These are phyloP conservation scores for Nephelium lappaceum DNA, from an alignment of 345 rosid genomes.

Conservation along the genomic window DNA sequence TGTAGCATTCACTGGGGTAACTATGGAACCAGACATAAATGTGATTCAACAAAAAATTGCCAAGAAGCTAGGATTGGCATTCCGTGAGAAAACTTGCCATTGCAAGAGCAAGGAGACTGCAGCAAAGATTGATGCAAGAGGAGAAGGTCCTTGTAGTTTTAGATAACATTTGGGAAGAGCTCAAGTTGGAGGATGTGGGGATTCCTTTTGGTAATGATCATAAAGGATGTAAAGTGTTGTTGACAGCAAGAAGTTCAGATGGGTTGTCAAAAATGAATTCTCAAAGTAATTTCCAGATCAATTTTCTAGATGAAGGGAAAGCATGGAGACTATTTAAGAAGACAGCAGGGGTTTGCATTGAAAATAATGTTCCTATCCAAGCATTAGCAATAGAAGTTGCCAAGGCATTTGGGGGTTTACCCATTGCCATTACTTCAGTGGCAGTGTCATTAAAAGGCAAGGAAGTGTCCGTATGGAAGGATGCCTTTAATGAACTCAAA, in stretches of 20 bases:
- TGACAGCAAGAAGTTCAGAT: constrained; percentile 10
- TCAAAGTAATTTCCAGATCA: constrained; percentile 2
- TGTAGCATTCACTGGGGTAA: no score
- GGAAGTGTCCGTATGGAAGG: constrained; percentile 18
- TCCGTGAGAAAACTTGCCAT: neutral
- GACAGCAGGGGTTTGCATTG: constrained; percentile 7
- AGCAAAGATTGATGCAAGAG: constrained; percentile 8
- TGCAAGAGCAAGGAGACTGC: neutral
- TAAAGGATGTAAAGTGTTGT: constrained; percentile 9
- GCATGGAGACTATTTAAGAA: constrained; percentile 17
- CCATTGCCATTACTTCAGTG: constrained; percentile 18
- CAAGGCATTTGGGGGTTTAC: constrained; percentile 31
- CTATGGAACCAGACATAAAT: no score
- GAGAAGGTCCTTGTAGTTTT: constrained; percentile 27
- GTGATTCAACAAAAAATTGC: constrained; percentile 23
- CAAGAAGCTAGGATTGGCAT: constrained; percentile 8
- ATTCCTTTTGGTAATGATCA: constrained; percentile 26
- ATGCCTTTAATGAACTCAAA: constrained; percentile 17
- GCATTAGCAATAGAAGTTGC: constrained; percentile 20
- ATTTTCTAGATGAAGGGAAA: constrained; percentile 12
- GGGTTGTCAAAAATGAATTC: constrained; percentile 26
- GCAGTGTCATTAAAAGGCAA: constrained; percentile 23
- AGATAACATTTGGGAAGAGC: constrained; percentile 30
- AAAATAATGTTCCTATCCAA: neutral
- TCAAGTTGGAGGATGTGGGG: constrained; percentile 30